phyloP scores from a whole-genome alignment of 768 basidiomycete genomes.

The Phylloporus rhodoxanthus region DNA sequence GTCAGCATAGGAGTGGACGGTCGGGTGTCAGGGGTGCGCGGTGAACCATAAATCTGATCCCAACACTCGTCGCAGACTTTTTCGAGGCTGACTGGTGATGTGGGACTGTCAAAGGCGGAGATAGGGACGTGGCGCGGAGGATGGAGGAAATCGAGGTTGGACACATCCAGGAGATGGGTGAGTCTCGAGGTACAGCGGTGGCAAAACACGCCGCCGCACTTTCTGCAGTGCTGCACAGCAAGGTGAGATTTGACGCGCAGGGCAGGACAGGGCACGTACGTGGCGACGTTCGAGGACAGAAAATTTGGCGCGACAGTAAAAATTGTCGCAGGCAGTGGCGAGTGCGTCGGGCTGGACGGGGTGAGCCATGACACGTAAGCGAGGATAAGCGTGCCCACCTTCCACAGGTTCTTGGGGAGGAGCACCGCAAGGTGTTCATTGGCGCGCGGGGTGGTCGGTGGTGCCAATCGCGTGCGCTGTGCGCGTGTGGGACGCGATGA shows the following conservation, averaged over 20 bases:
- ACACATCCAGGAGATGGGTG: slow-evolving; percentile 68
- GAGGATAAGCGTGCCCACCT: slow-evolving; percentile 38
- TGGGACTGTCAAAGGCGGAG: slow-evolving; percentile 49
- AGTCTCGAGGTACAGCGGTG: slow-evolving; percentile 50
- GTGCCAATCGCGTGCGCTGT: slow-evolving; percentile 14
- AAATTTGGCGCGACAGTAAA: slow-evolving; percentile 61
- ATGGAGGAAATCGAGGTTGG: slow-evolving; percentile 60
- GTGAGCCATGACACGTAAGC: slow-evolving; percentile 8
- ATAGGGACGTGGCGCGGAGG: slow-evolving; percentile 68
- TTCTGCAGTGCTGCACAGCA: slow-evolving; percentile 64
- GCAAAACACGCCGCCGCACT: slow-evolving; percentile 79
- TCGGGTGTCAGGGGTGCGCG: slow-evolving; percentile 35
- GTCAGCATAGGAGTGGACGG: slow-evolving; percentile 37
- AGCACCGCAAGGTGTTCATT: slow-evolving; percentile 80
- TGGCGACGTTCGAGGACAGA: slow-evolving; percentile 70
- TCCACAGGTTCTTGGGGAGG: slow-evolving; percentile 66
- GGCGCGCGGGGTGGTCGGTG: slow-evolving; percentile 20
- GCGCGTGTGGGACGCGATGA: slow-evolving; percentile 19
- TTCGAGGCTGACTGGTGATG: slow-evolving; percentile 48
- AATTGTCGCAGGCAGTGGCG: slow-evolving; percentile 64
- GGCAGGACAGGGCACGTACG: slow-evolving; percentile 37
- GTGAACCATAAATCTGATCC: slow-evolving; percentile 63
- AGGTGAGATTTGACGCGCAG: slow-evolving; percentile 15
- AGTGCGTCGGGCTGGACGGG: slow-evolving; percentile 51
- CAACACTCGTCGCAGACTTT: slow-evolving; percentile 77